These are phyloP conservation scores for Podaxis sp. DNA, from an alignment of 768 basidiomycete genomes.

Conservation along the genomic window DNA sequence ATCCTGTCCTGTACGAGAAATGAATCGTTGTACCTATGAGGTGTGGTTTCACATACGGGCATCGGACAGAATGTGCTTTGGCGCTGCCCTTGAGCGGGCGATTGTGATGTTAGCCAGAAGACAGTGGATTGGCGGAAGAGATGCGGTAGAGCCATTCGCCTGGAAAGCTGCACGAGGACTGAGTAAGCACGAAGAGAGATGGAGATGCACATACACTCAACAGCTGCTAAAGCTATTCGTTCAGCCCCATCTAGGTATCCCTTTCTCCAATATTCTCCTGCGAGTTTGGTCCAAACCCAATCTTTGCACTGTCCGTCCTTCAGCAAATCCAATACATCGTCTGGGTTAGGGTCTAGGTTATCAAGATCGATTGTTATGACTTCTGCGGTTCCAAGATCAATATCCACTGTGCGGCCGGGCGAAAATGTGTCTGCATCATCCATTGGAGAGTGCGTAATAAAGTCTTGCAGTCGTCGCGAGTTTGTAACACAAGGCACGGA, in stretches of 20 bases:
- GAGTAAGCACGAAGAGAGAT: constrained; percentile 16
- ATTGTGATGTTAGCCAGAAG: constrained; percentile 86
- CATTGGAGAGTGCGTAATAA: constrained; percentile 23
- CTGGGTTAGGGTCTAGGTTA: constrained; percentile 76
- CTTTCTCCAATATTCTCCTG: constrained; percentile 85
- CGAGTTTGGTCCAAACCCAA: constrained; percentile 79
- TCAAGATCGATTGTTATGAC: constrained; percentile 89
- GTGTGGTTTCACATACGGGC: constrained; percentile 56
- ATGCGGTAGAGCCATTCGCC: constrained; percentile 44
- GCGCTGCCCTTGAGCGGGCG: constrained; percentile 77
- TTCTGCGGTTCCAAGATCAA: constrained; percentile 81
- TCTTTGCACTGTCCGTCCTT: constrained; percentile 71
- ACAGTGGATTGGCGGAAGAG: constrained; percentile 72
- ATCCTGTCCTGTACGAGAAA: constrained; percentile 55
- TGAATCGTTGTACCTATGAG: not conserved
- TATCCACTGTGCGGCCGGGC: constrained; percentile 62
- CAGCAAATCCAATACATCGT: constrained; percentile 72
- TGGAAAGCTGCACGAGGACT: constrained; percentile 44
- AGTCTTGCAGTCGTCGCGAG: not conserved
- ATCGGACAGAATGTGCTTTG: constrained; percentile 71
- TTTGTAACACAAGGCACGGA: not conserved
- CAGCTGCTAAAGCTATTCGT: constrained; percentile 65
- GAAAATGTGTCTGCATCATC: constrained; percentile 29
- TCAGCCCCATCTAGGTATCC: constrained; percentile 77
- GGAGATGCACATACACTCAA: constrained; percentile 51